phyloP scores from a whole-genome alignment of 2,329 filamentous ascomycete genomes.

The Chrysoporthe cubensis region DNA sequence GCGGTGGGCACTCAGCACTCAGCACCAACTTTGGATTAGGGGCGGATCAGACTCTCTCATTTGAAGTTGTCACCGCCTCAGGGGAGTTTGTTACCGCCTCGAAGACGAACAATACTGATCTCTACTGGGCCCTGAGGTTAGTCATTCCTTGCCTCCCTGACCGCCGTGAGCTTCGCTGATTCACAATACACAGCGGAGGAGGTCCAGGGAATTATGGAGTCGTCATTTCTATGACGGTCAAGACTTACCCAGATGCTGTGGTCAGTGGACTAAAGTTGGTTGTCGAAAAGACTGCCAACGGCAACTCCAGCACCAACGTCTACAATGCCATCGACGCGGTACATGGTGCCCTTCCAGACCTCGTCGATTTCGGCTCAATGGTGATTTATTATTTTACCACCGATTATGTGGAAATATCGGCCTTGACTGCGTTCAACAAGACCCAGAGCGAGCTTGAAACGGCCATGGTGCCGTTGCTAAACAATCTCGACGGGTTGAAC shows the following conservation, averaged over 20 bases:
- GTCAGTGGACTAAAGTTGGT: constrained; percentile 32
- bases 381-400: constrained; percentile 34
- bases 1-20: constrained; percentile 59
- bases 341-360: constrained; percentile 33
- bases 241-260: constrained; percentile 31
- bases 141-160: not conserved
- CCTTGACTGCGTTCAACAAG: constrained; percentile 37
- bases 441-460: constrained; percentile 34
- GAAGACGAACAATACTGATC: constrained; percentile 46
- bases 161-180: not conserved
- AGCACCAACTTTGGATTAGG: constrained; percentile 54
- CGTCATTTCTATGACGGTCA: constrained; percentile 37
- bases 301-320: constrained; percentile 27
- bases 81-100: constrained; percentile 47
- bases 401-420: constrained; percentile 31
- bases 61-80: constrained; percentile 52
- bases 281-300: constrained; percentile 23
- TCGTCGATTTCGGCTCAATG: constrained; percentile 35
- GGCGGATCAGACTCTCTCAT: constrained; percentile 52
- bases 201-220: constrained; percentile 44
- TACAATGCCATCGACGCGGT: constrained; percentile 33
- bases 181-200: constrained; percentile 40
- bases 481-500: constrained; percentile 32
- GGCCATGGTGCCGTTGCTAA: constrained; percentile 38
- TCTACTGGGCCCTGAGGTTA: constrained; percentile 51